A percentile compares a stretch with the other conserved stretches of the same genome.
Conservation (phyloP, 345 rosid species). For the Turnera subulata region DNA sequence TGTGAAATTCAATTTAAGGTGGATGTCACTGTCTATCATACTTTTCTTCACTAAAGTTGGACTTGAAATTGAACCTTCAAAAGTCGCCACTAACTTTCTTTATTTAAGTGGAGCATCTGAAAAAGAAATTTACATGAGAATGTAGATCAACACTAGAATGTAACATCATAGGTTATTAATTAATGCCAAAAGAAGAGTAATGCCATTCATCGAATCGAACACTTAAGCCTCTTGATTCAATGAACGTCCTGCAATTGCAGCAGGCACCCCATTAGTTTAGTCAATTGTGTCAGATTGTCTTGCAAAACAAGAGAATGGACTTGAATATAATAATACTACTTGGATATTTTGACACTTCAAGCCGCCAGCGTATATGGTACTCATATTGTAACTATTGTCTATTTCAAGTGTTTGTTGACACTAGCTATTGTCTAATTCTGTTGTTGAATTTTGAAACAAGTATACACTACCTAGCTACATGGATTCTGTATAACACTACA, state of each 20-base stretch:
- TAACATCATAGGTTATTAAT: too few relatives aligned
- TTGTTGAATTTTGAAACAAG: too few relatives aligned
- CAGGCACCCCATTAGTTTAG: constrained; percentile 2
- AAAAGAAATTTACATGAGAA: too few relatives aligned
- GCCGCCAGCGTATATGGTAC: background rate
- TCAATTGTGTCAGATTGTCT: constrained; percentile 9
- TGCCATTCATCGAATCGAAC: background rate
- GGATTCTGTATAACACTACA: too few relatives aligned
- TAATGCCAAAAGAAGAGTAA: background rate
- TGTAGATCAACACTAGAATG: too few relatives aligned
- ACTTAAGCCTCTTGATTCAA: constrained; percentile 7
- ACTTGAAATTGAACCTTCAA: constrained; percentile 1
- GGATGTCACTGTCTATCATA: background rate
- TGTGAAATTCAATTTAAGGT: background rate
- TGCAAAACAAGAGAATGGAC: background rate
- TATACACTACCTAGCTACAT: too few relatives aligned
- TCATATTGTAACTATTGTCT: too few relatives aligned
- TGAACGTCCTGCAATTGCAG: background rate
- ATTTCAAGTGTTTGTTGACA: too few relatives aligned
- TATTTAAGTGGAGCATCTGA: background rate
- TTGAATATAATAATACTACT: too few relatives aligned
- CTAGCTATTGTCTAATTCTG: too few relatives aligned
- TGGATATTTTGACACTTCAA: too few relatives aligned
- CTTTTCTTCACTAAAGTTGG: background rate
- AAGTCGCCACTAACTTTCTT: constrained; percentile 1